Evolutionary conservation across 164 flowering plant genomes (phyloP), one percentile per base, ranked within the genome.

Genomic region (Liquidambar formosana): DNA sequence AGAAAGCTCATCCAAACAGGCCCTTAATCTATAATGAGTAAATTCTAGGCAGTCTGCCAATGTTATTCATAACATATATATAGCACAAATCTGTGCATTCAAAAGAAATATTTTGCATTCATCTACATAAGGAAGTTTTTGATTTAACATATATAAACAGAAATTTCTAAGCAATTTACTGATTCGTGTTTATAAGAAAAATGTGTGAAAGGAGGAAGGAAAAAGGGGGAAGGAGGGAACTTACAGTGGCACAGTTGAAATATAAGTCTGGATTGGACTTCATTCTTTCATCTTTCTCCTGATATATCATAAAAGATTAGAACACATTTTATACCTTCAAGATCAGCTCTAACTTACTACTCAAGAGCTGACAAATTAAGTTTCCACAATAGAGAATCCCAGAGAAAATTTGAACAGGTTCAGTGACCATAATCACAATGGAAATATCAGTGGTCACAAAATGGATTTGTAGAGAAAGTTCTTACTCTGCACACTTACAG

Each of bases 221-320:
- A 33, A 33, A 33, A 33, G 41, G 4, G 41, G 41, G 41, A 6
- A 2, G 4, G 41, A 6, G 41, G 41, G 41, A 59, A 74, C 94
- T 89, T 84, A 94, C 98, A 69, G 88, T 94, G 43, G 96, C 97
- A 85, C 86, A 89, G 75, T 92, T 90, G 82, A 81, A 92, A 80
- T 83, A 89, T 21, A 94, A 80, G 71, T 94, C 97, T 10, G 98
- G 97, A 74, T 92, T 94, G 63, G 82, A 78, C 61, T 82, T 74
- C 93, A 89, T 88, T 59, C 70, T 66, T 72, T 92, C 92, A 82
- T 94, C 97, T 75, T 89, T 94, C 75, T 92, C 96, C 98, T 94
- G 94, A 23, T 22, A 78, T 18, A 27, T 33, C 15, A 53, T 19
- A 44, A 61, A 61, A 33, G 47, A 28, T 74, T 10, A 74, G 66